Conservation (phyloP, 352 stramenopile species). For the Phytopythium litorale region DNA sequence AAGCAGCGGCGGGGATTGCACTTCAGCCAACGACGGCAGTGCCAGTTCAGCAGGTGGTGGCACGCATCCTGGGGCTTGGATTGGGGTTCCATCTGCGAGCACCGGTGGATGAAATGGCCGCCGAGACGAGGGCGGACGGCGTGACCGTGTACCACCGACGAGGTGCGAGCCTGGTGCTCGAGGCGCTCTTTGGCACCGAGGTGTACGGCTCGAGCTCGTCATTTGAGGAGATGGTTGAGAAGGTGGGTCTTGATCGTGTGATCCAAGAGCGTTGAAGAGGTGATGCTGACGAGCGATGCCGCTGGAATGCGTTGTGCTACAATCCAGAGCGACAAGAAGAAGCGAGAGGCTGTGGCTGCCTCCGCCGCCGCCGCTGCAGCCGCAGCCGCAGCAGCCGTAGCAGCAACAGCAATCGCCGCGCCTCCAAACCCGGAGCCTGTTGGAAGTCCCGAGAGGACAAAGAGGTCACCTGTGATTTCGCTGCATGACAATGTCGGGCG, state of each 20-base stretch:
- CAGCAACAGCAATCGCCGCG: conserved; percentile 1
- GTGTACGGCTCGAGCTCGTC: conserved; percentile 58
- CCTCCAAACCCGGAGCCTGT: neutral
- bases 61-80: conserved; percentile 54
- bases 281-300: neutral
- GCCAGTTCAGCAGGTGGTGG: neutral
- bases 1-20: neutral
- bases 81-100: conserved; percentile 78
- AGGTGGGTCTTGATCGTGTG: conserved; percentile 20
- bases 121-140: conserved; percentile 68
- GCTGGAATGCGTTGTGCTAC: neutral
- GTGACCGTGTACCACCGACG: conserved; percentile 85
- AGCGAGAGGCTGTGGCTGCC: neutral
- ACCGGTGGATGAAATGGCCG: conserved; percentile 75
- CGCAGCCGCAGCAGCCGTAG: neutral
- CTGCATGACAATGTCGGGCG: neutral
- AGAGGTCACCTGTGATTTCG: neutral
- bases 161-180: conserved; percentile 68
- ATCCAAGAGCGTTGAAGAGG: no score
- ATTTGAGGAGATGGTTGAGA: conserved; percentile 86
- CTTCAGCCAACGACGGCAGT: conserved; percentile 6
- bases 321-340: conserved; percentile 7
- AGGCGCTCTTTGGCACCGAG: conserved; percentile 50
- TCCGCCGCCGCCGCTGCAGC: neutral
- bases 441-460: conserved; percentile 3